Conservation (phyloP, 306 rosid species). For the Cucurbita ficifolia region DNA sequence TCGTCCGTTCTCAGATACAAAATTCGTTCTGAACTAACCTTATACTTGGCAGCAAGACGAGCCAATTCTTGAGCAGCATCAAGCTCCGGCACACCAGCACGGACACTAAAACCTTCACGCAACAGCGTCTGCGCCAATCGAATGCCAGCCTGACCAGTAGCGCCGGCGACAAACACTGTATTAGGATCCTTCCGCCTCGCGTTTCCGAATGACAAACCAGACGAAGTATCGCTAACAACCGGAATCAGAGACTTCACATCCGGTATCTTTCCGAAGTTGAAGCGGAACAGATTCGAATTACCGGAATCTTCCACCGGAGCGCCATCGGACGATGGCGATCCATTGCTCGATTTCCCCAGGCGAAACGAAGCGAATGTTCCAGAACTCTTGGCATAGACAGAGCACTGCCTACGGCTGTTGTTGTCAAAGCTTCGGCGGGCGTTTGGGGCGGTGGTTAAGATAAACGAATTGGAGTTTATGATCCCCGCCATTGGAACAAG, state of each 20-base stretch:
- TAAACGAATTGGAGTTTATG: conserved; percentile 54
- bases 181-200: conserved; percentile 60
- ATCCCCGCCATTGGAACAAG: conserved; percentile 49
- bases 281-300: conserved; percentile 40
- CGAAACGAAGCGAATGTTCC: conserved; percentile 45
- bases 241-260: conserved; percentile 67
- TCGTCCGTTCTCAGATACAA: neutral
- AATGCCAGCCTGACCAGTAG: conserved; percentile 72
- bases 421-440: conserved; percentile 16
- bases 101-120: conserved; percentile 68
- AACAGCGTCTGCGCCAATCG: conserved; percentile 66
- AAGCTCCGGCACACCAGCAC: conserved; percentile 89
- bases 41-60: conserved; percentile 69
- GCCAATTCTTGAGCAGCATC: conserved; percentile 80
- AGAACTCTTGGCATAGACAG: conserved; percentile 33
- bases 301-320: conserved; percentile 15
- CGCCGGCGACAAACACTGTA: conserved; percentile 80
- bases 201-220: conserved; percentile 52
- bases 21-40: conserved; percentile 23
- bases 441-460: conserved; percentile 33
- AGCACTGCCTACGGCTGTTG: conserved; percentile 18
- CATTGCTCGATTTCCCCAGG: conserved; percentile 34
- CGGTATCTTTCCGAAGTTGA: conserved; percentile 52
- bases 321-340: conserved; percentile 20
- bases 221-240: conserved; percentile 22